Conservation (phyloP, 1,139 yeast genomes). For the Zygosaccharomyces sapae region DNA sequence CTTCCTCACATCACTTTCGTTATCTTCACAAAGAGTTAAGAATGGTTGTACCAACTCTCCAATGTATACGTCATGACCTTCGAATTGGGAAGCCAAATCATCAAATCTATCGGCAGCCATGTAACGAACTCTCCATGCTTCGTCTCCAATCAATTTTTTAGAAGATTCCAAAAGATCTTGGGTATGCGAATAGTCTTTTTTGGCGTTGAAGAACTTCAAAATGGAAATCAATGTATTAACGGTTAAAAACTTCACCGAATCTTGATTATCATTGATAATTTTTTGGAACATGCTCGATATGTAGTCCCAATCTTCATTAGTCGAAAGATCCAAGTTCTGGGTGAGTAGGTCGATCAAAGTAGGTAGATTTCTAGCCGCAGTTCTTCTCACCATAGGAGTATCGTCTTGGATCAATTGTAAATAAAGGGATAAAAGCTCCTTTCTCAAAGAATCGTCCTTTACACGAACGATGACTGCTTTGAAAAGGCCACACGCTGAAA, state of each 20-base stretch:
- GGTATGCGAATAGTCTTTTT: constrained; percentile 55
- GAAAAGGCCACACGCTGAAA: constrained; percentile 88
- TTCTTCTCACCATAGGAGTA: constrained; percentile 96
- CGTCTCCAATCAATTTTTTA: constrained; percentile 72
- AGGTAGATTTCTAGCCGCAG: constrained; percentile 86
- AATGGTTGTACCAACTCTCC: constrained; percentile 55
- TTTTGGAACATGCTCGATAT: constrained; percentile 78
- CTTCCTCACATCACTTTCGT: constrained; percentile 94
- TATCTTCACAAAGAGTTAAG: constrained; percentile 76
- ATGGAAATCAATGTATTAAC: constrained; percentile 81
- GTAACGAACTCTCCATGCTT: constrained; percentile 97
- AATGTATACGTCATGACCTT: constrained; percentile 45
- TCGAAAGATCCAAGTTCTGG: constrained; percentile 38
- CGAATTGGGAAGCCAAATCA: constrained; percentile 64
- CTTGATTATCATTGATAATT: constrained; percentile 83
- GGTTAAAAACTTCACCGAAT: constrained; percentile 85
- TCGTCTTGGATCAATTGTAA: constrained; percentile 78
- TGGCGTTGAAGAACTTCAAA: constrained; percentile 56
- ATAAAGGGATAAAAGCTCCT: constrained; percentile 62
- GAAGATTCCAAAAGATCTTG: constrained; percentile 58
- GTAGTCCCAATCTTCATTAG: constrained; percentile 61
- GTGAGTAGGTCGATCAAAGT: constrained; percentile 58
- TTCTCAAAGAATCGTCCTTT: constrained; percentile 47
- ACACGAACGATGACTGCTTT: constrained; percentile 66
- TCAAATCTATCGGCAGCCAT: constrained; percentile 94